phyloP scores from a whole-genome alignment of 2,329 filamentous ascomycete genomes.

The Thelonectria rubi region DNA sequence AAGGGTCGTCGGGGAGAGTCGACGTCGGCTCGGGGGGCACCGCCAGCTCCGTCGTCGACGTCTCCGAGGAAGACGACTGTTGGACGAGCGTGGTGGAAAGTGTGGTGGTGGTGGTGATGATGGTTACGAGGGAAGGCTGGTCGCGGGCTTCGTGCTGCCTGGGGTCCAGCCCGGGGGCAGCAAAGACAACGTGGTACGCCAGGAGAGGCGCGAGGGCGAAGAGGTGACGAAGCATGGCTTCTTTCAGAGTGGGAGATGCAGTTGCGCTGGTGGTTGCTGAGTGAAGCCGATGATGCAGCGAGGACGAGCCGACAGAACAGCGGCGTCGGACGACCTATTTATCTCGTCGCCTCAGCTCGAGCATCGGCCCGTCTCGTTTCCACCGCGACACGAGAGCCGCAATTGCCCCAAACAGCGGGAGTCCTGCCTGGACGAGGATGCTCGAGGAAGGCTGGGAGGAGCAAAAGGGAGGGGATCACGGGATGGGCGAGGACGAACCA shows the following conservation, averaged over 20 bases:
- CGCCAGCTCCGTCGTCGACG: background rate
- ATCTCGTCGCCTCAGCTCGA: constrained; percentile 14
- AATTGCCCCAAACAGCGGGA: constrained; percentile 11
- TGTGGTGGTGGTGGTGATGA: constrained; percentile 12
- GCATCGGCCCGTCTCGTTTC: background rate
- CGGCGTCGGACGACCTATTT: constrained; percentile 25
- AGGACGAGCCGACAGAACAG: constrained; percentile 1
- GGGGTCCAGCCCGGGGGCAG: constrained; percentile 33
- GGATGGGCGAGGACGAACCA: constrained; percentile 26
- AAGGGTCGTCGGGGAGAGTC: background rate
- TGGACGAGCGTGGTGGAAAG: background rate
- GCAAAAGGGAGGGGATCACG: constrained; percentile 10
- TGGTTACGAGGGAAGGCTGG: background rate
- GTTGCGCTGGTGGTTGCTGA: background rate
- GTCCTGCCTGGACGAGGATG: constrained; percentile 25
- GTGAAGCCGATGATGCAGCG: constrained; percentile 9
- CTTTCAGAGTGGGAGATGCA: background rate
- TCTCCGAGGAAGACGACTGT: background rate
- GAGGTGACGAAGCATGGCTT: constrained; percentile 38
- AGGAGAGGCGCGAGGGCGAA: constrained; percentile 39
- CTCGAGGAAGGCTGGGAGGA: constrained; percentile 33
- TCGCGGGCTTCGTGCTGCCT: constrained; percentile 13
- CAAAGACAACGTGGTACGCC: constrained; percentile 35
- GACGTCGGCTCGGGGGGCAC: no score
- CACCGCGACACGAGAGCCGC: constrained; percentile 15